These are phyloP conservation scores for Croton setiger DNA, from an alignment of 441 rosid genomes.

Conservation along the genomic window DNA sequence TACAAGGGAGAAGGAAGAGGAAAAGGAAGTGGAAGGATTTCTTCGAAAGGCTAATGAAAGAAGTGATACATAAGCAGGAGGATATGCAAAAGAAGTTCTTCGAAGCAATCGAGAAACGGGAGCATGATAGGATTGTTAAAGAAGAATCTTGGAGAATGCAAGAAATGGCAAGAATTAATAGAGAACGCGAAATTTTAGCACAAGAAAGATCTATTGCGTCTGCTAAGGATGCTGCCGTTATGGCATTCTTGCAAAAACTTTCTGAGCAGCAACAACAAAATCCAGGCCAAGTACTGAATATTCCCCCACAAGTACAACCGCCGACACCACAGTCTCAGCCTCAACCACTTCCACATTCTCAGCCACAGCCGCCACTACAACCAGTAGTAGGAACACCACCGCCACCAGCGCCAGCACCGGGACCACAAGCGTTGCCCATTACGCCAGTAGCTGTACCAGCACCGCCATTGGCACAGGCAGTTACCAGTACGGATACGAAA, in stretches of 20 bases:
- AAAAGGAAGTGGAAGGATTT: conserved; percentile 70
- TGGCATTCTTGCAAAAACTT: conserved; percentile 70
- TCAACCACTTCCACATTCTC: background rate
- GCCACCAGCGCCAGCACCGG: conserved; percentile 2
- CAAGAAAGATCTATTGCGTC: conserved; percentile 67
- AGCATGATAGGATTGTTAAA: conserved; percentile 49
- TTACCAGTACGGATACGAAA: conserved; percentile 25
- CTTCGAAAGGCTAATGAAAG: conserved; percentile 53
- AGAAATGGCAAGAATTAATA: conserved; percentile 54
- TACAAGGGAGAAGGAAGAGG: conserved; percentile 37
- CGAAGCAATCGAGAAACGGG: conserved; percentile 65
- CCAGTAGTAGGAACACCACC: conserved; percentile 6
- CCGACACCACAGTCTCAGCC: conserved; percentile 1
- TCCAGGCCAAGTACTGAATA: conserved; percentile 16
- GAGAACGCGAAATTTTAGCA: conserved; percentile 55
- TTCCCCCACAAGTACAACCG: conserved; percentile 19
- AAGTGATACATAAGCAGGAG: conserved; percentile 67
- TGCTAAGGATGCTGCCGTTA: conserved; percentile 68
- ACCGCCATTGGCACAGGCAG: background rate
- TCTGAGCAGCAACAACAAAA: conserved; percentile 49
- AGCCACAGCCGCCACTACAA: conserved; percentile 6
- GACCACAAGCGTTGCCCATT: background rate
- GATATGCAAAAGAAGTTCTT: conserved; percentile 62
- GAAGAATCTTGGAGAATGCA: conserved; percentile 81
- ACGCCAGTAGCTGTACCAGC: conserved; percentile 3